Evolutionary conservation across 495 filamentous ascomycete genomes (phyloP), one percentile per base, ranked within the genome.

Genomic region (Talaromyces trachyspermus): DNA sequence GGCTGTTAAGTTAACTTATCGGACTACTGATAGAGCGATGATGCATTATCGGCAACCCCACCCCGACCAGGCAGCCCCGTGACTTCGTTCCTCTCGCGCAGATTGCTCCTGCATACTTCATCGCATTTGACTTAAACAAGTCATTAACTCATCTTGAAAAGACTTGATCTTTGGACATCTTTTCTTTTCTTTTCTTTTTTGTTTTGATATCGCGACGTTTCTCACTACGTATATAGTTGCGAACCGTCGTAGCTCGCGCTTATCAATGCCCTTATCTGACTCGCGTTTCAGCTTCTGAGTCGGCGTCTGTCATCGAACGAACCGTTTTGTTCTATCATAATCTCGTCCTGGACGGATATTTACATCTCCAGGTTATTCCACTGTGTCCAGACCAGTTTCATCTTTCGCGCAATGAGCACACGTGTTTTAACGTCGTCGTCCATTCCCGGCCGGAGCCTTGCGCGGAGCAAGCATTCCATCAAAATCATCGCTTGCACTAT

Each of bases 331-430:
- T n/a, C n/a, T n/a, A n/a, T n/a, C n/a, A n/a, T n/a, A n/a, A n/a
- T n/a, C n/a, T n/a, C n/a, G n/a, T n/a, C n/a, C n/a, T n/a, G n/a
- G n/a, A n/a, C n/a, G n/a, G n/a, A n/a, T n/a, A n/a, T n/a, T n/a
- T n/a, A 30, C 27, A 30, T 30, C 27, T 30, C 27, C 27, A 6
- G 27, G 27, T 30, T 7, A 7, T 12, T 30, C 27, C 12, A 12
- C 27, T 30, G 27, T 6, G 27, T n/a, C n/a, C n/a, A n/a, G n/a
- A n/a, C n/a, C n/a, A n/a, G n/a, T n/a, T n/a, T n/a, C n/a, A n/a
- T n/a, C n/a, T n/a, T n/a, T n/a, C n/a, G n/a, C 4, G 23, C 39
- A 42, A 42, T 42, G 39, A 42, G 39, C 39, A 24, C 39, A n/a
- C 39, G 23, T 15, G 17, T 23, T 17, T n/a, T 42, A 22, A 24